Percentiles rank a stretch among this genome's conserved stretches.
Conservation (phyloP, 345 rosid species). For the Acer campestre region DNA sequence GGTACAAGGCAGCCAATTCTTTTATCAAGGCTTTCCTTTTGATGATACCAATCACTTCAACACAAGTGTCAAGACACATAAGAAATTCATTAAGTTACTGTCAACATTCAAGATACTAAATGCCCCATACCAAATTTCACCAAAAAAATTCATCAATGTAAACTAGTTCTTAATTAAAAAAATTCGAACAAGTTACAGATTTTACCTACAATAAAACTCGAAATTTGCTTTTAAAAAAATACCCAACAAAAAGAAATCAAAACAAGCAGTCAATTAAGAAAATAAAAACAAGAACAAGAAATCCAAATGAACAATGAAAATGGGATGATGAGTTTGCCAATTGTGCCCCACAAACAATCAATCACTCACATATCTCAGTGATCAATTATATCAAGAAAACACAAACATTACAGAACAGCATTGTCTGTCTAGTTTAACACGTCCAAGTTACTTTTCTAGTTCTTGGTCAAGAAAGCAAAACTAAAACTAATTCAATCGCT, state of each 20-base stretch:
- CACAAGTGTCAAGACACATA: constrained; percentile 14
- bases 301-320: neutral
- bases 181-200: neutral
- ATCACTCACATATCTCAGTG: neutral
- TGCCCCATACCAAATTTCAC: constrained; percentile 8
- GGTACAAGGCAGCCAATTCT: constrained; percentile 85
- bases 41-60: constrained; percentile 90
- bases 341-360: neutral
- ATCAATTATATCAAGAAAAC: neutral
- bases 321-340: neutral
- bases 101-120: neutral
- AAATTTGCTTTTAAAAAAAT: neutral
- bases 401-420: neutral
- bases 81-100: neutral
- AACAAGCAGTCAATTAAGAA: neutral
- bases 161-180: neutral
- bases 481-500: neutral
- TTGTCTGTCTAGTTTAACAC: constrained; percentile 1
- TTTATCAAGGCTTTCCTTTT: constrained; percentile 92
- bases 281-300: neutral
- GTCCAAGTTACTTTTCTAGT: neutral
- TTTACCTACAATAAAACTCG: too few relatives aligned
- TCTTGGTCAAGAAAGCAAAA: neutral
- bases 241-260: neutral
- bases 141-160: neutral